Evolutionary conservation across 192 early-diverging fungal species (phyloP).

Genomic region (Backusella mclennaniae): DNA sequence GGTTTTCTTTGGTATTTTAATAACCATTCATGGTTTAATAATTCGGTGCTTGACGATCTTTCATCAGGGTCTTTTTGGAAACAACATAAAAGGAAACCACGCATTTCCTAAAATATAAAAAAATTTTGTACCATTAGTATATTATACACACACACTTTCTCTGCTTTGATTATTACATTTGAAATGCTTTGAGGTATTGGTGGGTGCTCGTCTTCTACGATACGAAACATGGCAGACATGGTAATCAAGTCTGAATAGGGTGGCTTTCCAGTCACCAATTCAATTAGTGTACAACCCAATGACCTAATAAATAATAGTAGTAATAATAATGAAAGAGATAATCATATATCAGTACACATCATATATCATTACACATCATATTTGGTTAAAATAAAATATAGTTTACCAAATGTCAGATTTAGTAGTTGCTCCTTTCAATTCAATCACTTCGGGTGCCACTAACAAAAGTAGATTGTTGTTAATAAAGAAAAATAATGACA

Average conservation of each 20-base stretch:
- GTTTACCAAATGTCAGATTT: slow-evolving; percentile 84
- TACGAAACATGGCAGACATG: slow-evolving; percentile 91
- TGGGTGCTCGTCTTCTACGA: slow-evolving; percentile 90
- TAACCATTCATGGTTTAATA: slow-evolving; percentile 84
- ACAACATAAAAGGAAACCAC: slow-evolving; percentile 79
- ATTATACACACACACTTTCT: background rate
- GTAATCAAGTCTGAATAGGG: slow-evolving; percentile 84
- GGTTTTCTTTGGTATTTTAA: slow-evolving; percentile 29
- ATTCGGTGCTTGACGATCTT: slow-evolving; percentile 68
- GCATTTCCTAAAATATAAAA: slow-evolving; percentile 50
- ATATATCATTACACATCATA: too few species aligned
- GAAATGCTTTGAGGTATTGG: slow-evolving; percentile 83
- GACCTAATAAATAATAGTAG: slow-evolving; percentile 41
- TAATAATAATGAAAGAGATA: too few species aligned
- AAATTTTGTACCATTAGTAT: background rate
- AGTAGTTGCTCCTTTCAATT: slow-evolving; percentile 82
- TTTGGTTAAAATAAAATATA: background rate
- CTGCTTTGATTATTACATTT: slow-evolving; percentile 29
- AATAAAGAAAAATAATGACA: background rate
- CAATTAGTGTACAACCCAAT: slow-evolving; percentile 92
- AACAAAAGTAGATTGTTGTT: slow-evolving; percentile 4
- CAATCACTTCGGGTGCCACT: slow-evolving; percentile 91
- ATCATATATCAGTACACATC: too few species aligned
- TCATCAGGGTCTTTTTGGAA: slow-evolving; percentile 78
- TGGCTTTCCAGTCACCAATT: slow-evolving; percentile 90